Evolutionary conservation across 2,329 filamentous ascomycete species (phyloP).

Genomic region (Sordariomycetes sp.): DNA sequence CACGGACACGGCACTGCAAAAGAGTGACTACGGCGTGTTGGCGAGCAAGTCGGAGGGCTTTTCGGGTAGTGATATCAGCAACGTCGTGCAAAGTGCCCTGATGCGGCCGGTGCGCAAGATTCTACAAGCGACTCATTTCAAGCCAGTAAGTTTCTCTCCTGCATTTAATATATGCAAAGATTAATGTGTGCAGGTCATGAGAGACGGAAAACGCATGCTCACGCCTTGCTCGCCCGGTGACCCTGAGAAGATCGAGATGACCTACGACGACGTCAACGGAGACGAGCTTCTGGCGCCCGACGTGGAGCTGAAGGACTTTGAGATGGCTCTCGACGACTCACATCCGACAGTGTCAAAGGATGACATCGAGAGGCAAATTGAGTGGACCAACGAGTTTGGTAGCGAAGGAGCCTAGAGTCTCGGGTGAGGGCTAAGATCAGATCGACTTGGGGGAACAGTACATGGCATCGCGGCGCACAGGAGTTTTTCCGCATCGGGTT

Average conservation of each 20-base stretch:
- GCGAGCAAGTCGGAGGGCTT: slow-evolving; percentile 84
- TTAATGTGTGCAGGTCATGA: slow-evolving; percentile 46
- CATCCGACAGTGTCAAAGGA: slow-evolving; percentile 84
- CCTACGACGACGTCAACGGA: slow-evolving; percentile 77
- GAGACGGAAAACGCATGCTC: slow-evolving; percentile 57
- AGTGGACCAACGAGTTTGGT: slow-evolving; percentile 95
- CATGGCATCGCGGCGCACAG: slow-evolving; percentile 19
- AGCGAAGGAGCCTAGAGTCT: slow-evolving; percentile 61
- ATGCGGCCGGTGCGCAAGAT: slow-evolving; percentile 98
- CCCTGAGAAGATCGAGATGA: slow-evolving; percentile 79
- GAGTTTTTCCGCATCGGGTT: slow-evolving; percentile 12
- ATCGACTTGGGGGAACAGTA: background rate
- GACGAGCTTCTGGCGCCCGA: slow-evolving; percentile 81
- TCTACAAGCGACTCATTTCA: slow-evolving; percentile 95
- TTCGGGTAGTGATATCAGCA: slow-evolving; percentile 91
- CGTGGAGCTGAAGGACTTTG: slow-evolving; percentile 82
- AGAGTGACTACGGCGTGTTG: slow-evolving; percentile 70
- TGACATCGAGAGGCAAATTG: slow-evolving; percentile 73
- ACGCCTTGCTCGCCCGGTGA: slow-evolving; percentile 95
- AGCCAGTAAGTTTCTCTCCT: slow-evolving; percentile 52
- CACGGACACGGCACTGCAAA: slow-evolving; percentile 76
- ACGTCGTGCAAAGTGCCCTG: slow-evolving; percentile 88
- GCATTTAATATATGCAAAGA: slow-evolving; percentile 6
- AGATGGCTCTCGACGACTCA: slow-evolving; percentile 81
- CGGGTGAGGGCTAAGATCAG: slow-evolving; percentile 1